Conservation (phyloP, 352 stramenopile genomes). For the Phytophthora cactorum region DNA sequence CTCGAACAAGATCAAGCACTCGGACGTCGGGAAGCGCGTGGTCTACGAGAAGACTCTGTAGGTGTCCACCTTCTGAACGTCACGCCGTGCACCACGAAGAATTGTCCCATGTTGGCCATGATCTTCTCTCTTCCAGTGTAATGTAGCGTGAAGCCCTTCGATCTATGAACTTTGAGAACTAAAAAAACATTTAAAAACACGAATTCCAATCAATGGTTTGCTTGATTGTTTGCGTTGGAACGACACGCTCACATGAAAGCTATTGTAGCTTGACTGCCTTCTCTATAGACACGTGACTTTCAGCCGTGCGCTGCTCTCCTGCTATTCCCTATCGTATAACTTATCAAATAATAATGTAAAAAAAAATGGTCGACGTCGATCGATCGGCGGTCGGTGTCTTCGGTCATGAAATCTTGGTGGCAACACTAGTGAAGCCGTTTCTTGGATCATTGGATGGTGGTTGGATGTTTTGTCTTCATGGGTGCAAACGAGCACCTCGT, state of each 20-base stretch:
- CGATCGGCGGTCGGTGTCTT: slow-evolving; percentile 11
- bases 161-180: slow-evolving; percentile 17
- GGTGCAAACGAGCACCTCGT: slow-evolving; percentile 22
- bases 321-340: slow-evolving; percentile 39
- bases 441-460: neutral
- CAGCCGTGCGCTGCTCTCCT: slow-evolving; percentile 15
- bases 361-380: slow-evolving; percentile 20
- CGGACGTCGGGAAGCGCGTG: slow-evolving; percentile 79
- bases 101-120: neutral
- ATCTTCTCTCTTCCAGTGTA: slow-evolving; percentile 8
- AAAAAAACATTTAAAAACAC: slow-evolving; percentile 1
- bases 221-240: slow-evolving; percentile 1
- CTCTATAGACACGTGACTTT: slow-evolving; percentile 35
- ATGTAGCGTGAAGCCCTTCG: slow-evolving; percentile 21
- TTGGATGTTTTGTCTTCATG: slow-evolving; percentile 34
- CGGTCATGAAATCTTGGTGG: slow-evolving; percentile 22
- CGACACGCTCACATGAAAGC: slow-evolving; percentile 23
- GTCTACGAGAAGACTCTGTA: slow-evolving; percentile 83
- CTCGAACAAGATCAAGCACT: slow-evolving; percentile 84
- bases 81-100: neutral
- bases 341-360: slow-evolving; percentile 43
- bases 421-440: neutral
- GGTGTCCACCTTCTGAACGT: slow-evolving; percentile 11
- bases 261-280: slow-evolving; percentile 29
- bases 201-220: slow-evolving; percentile 16